Conservation (phyloP, 305 asterid genomes). For the Fraxinus xanthoxyloides region DNA sequence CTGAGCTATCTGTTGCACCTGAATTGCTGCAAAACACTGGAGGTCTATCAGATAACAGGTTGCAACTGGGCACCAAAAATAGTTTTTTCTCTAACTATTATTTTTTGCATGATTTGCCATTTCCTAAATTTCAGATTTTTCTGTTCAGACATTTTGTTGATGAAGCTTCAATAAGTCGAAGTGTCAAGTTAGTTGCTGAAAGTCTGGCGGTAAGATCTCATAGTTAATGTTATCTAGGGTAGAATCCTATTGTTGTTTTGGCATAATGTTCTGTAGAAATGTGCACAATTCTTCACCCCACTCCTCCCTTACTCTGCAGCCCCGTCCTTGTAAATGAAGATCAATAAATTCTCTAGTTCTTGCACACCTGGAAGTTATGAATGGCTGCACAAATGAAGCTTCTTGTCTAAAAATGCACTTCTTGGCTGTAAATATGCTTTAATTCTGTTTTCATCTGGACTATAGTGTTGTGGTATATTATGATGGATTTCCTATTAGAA, state of each 20-base stretch:
- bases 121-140: conserved; percentile 31
- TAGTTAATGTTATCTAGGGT: neutral
- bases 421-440: neutral
- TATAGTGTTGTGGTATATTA: neutral
- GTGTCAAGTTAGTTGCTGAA: conserved; percentile 87
- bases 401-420: neutral
- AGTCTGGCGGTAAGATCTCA: conserved; percentile 79
- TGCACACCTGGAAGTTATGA: neutral
- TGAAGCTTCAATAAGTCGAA: conserved; percentile 64
- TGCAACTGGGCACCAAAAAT: neutral
- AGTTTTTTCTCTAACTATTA: neutral
- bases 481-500: neutral
- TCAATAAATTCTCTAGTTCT: neutral
- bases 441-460: neutral
- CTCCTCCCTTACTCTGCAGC: neutral
- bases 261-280: neutral
- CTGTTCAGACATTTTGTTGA: conserved; percentile 51
- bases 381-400: neutral
- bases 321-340: neutral
- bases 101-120: conserved; percentile 20
- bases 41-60: conserved; percentile 81
- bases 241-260: neutral
- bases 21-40: conserved; percentile 81
- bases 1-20: conserved; percentile 75
- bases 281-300: neutral